A percentile compares a stretch with the other conserved stretches of the same genome.
These are phyloP conservation scores for Tetrahymena malaccensis DNA, from an alignment of 73 alveolate genomes.

Conservation along the genomic window DNA sequence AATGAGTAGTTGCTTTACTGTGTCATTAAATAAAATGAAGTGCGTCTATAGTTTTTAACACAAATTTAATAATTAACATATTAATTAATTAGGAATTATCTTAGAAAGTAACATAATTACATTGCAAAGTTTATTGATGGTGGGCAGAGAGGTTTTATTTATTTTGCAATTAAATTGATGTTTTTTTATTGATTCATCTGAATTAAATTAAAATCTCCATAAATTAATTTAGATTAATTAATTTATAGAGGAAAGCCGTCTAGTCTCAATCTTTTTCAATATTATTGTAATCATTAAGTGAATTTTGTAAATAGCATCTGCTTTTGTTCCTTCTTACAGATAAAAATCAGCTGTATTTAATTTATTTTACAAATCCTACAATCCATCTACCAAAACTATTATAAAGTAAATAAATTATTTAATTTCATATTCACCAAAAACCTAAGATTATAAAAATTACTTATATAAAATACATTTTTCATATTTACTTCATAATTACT, in stretches of 20 bases:
- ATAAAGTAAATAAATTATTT: too few species aligned
- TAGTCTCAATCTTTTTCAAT: neutral
- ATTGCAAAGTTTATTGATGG: neutral
- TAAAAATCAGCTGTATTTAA: neutral
- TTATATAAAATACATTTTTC: neutral
- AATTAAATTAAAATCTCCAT: neutral
- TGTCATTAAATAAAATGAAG: too few species aligned
- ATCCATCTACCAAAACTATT: neutral
- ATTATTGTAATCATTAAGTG: neutral
- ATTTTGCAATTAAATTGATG: neutral
- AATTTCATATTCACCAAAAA: too few species aligned
- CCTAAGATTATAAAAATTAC: too few species aligned
- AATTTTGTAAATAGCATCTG: neutral
- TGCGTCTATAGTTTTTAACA: too few species aligned
- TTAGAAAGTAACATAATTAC: neutral
- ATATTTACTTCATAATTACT: neutral
- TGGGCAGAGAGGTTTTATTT: neutral
- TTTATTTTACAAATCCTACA: neutral
- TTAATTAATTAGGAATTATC: neutral
- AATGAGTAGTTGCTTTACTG: too few species aligned
- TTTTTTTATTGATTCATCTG: neutral
- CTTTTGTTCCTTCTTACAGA: neutral
- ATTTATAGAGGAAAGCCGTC: neutral
- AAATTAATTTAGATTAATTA: too few species aligned
- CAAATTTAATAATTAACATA: too few species aligned